Percentiles rank a stretch among this genome's conserved stretches.
Conservation (phyloP, 805 yeast genomes). For the Ogataea trehalophila region DNA sequence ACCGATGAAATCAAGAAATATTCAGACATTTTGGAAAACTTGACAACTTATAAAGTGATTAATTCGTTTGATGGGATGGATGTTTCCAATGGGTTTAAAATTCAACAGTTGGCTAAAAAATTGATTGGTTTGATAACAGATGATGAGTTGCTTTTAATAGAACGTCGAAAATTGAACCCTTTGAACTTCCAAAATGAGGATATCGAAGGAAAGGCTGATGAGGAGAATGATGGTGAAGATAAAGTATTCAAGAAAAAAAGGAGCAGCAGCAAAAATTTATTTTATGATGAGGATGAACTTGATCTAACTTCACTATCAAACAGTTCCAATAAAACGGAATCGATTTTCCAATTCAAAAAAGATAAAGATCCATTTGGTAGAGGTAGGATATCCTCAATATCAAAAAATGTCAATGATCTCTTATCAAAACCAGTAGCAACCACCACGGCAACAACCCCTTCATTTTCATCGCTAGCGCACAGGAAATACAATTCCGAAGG, state of each 20-base stretch:
- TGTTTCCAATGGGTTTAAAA: too few relatives aligned
- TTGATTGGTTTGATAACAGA: too few relatives aligned
- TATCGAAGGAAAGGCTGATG: neutral
- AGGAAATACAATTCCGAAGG: slow-evolving; percentile 3
- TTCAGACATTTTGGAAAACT: too few relatives aligned
- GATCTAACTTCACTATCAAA: slow-evolving; percentile 1
- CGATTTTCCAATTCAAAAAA: slow-evolving; percentile 4
- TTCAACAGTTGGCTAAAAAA: too few relatives aligned
- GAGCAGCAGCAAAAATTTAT: slow-evolving; percentile 5
- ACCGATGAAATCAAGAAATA: too few relatives aligned
- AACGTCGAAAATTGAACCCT: slow-evolving; percentile 15
- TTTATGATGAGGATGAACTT: slow-evolving; percentile 15
- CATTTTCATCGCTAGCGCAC: slow-evolving; percentile 5
- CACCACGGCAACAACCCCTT: neutral
- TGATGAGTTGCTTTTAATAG: too few relatives aligned
- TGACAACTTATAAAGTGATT: too few relatives aligned
- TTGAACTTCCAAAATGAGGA: slow-evolving; percentile 1
- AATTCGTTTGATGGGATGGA: too few relatives aligned
- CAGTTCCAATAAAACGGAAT: neutral
- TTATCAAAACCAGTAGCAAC: neutral
- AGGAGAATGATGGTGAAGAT: neutral
- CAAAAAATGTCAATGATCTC: slow-evolving; percentile 15
- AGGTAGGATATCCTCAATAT: slow-evolving; percentile 15
- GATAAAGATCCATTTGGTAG: slow-evolving; percentile 19
- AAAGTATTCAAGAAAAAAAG: neutral